Conservation (phyloP, 495 filamentous ascomycete species). For the Xylaria venustula region DNA sequence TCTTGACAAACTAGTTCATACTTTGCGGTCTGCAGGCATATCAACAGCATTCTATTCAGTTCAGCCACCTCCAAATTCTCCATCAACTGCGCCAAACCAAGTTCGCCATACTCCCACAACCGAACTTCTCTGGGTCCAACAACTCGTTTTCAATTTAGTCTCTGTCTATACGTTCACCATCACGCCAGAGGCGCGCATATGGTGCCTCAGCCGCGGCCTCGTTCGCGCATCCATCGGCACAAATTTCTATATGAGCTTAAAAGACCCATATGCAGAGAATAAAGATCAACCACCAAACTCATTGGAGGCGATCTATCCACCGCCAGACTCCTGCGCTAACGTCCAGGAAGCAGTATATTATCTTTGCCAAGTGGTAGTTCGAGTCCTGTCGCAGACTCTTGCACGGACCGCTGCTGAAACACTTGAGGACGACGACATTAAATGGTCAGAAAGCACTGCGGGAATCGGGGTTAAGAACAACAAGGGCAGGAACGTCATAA, state of each 20-base stretch:
- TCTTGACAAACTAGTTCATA: constrained; percentile 21
- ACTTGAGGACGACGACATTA: constrained; percentile 16
- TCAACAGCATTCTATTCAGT: constrained; percentile 19
- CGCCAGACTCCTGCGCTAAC: constrained; percentile 24
- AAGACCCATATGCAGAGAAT: constrained; percentile 18
- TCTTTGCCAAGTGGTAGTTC: constrained; percentile 22
- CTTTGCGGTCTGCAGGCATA: constrained; percentile 26
- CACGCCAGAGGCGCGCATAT: constrained; percentile 33
- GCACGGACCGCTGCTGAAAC: constrained; percentile 5
- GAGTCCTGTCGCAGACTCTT: constrained; percentile 17
- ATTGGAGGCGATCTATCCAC: constrained; percentile 23
- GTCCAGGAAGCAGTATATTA: constrained; percentile 27
- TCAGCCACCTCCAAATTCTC: constrained; percentile 9
- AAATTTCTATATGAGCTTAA: constrained; percentile 31
- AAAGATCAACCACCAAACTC: constrained; percentile 17
- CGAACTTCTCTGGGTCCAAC: constrained; percentile 27
- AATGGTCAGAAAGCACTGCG: constrained; percentile 14
- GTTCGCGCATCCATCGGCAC: constrained; percentile 27
- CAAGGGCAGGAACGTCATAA: constrained; percentile 8
- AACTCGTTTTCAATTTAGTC: constrained; percentile 22
- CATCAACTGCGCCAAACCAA: background rate
- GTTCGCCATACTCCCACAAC: constrained; percentile 22
- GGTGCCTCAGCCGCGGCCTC: constrained; percentile 28
- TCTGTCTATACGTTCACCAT: constrained; percentile 38
- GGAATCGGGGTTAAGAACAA: constrained; percentile 16